These are phyloP conservation scores for Lophiotrema nucula DNA, from an alignment of 495 filamentous ascomycete genomes.

Conservation along the genomic window DNA sequence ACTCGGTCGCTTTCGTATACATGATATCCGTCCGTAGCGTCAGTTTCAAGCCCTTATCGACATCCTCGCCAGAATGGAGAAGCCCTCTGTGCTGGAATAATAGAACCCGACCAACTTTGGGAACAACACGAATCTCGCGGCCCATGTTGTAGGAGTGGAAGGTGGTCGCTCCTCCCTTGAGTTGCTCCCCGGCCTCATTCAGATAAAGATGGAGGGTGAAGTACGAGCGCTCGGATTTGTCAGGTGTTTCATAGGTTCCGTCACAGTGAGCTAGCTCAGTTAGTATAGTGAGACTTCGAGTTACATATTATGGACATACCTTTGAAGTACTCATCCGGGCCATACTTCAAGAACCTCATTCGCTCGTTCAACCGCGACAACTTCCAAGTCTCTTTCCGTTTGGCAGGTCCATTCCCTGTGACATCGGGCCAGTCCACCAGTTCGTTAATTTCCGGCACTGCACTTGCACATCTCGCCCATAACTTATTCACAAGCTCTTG, in stretches of 20 bases:
- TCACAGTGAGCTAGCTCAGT: constrained; percentile 66
- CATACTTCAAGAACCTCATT: constrained; percentile 78
- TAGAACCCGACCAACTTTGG: constrained; percentile 68
- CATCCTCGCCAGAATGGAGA: constrained; percentile 72
- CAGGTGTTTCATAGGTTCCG: constrained; percentile 61
- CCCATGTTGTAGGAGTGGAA: constrained; percentile 54
- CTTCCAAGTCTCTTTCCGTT: constrained; percentile 52
- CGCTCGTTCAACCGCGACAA: constrained; percentile 70
- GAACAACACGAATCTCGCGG: constrained; percentile 60
- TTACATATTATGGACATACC: constrained; percentile 44
- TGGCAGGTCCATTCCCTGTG: constrained; percentile 49
- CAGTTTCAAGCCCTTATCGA: constrained; percentile 68
- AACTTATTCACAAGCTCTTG: constrained; percentile 60
- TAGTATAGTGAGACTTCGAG: background rate
- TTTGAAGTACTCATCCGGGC: constrained; percentile 71
- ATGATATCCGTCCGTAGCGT: constrained; percentile 77
- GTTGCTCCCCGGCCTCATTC: constrained; percentile 53
- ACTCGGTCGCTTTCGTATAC: constrained; percentile 57
- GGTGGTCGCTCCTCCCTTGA: constrained; percentile 64
- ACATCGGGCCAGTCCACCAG: constrained; percentile 46
- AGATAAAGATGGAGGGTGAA: constrained; percentile 86
- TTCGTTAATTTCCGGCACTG: constrained; percentile 42
- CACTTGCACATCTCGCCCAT: constrained; percentile 57
- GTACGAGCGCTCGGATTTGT: constrained; percentile 58
- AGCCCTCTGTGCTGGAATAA: constrained; percentile 74